Evolutionary conservation across 805 yeast species (phyloP).

Genomic region (Monosporozyma aquatica): DNA sequence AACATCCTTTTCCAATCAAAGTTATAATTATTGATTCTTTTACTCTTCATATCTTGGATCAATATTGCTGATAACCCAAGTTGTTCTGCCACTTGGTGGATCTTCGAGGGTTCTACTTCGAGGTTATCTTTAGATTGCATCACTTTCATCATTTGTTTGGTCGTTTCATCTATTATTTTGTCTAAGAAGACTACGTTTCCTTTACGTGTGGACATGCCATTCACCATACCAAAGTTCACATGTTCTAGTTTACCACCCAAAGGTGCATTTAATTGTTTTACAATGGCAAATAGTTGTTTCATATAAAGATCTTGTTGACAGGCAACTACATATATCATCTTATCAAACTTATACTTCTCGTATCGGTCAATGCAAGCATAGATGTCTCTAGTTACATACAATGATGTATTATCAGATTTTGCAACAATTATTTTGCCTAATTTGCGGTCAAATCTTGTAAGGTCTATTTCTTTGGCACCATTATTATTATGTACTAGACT

Average conservation of each 20-base stretch:
- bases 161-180: slow-evolving; percentile 85
- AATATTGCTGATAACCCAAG: slow-evolving; percentile 95
- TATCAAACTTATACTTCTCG: slow-evolving; percentile 76
- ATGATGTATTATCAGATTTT: slow-evolving; percentile 90
- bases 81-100: slow-evolving; percentile 70
- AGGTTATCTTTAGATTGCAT: slow-evolving; percentile 74
- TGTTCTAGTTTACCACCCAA: slow-evolving; percentile 81
- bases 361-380: slow-evolving; percentile 94
- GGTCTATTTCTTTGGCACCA: slow-evolving; percentile 85
- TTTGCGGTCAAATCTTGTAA: slow-evolving; percentile 78
- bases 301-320: slow-evolving; percentile 91
- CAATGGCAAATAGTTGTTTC: slow-evolving; percentile 88
- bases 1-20: slow-evolving; percentile 98
- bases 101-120: slow-evolving; percentile 90
- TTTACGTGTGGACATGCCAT: slow-evolving; percentile 96
- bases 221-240: slow-evolving; percentile 94
- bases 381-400: slow-evolving; percentile 90
- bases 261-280: slow-evolving; percentile 79
- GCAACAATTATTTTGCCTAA: slow-evolving; percentile 88
- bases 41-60: slow-evolving; percentile 98
- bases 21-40: slow-evolving; percentile 90
- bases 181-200: slow-evolving; percentile 98
- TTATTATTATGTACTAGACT: slow-evolving; percentile 73
- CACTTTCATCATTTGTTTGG: slow-evolving; percentile 89
- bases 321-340: slow-evolving; percentile 94